A percentile compares a stretch with the other conserved stretches of the same genome.
Evolutionary conservation across 2,329 filamentous ascomycete genomes (phyloP).

Genomic region (Beauveria sp.): DNA sequence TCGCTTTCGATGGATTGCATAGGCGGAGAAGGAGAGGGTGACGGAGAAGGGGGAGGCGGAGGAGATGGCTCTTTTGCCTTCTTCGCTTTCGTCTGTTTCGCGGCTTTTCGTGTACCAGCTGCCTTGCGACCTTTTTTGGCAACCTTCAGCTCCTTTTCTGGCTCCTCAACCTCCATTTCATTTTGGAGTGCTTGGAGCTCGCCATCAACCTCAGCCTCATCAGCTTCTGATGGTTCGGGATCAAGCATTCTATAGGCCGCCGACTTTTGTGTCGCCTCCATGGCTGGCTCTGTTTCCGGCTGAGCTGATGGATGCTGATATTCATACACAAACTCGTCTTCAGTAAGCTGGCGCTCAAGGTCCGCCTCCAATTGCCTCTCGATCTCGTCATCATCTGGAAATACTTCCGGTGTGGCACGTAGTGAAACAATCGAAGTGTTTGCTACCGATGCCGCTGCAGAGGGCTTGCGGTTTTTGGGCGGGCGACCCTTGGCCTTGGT

Average conservation of each 20-base stretch:
- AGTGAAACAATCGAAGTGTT: constrained; percentile 40
- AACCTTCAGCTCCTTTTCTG: constrained; percentile 30
- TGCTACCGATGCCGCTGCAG: constrained; percentile 44
- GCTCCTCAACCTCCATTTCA: constrained; percentile 37
- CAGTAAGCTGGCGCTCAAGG: constrained; percentile 47
- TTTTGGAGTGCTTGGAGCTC: constrained; percentile 42
- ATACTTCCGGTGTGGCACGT: constrained; percentile 28
- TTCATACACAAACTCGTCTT: constrained; percentile 45
- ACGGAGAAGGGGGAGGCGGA: constrained; percentile 18
- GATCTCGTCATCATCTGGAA: constrained; percentile 56
- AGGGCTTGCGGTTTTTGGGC: constrained; percentile 38
- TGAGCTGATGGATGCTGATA: constrained; percentile 24
- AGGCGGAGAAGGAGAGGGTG: constrained; percentile 13
- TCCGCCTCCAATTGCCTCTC: constrained; percentile 59
- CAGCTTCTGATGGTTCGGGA: constrained; percentile 33
- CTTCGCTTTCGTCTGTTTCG: constrained; percentile 37
- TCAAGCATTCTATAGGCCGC: constrained; percentile 46
- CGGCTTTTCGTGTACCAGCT: constrained; percentile 38
- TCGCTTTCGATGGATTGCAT: constrained; percentile 9
- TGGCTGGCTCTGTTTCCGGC: constrained; percentile 19
- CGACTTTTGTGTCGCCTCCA: constrained; percentile 21
- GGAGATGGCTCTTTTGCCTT: constrained; percentile 32
- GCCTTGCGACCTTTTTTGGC: constrained; percentile 50
- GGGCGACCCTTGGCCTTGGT: constrained; percentile 25
- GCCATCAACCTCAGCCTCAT: constrained; percentile 42